A percentile compares a stretch with the other conserved stretches of the same genome.
Evolutionary conservation across 2,329 filamentous ascomycete genomes (phyloP).

Genomic region (Sarocladium strictum): DNA sequence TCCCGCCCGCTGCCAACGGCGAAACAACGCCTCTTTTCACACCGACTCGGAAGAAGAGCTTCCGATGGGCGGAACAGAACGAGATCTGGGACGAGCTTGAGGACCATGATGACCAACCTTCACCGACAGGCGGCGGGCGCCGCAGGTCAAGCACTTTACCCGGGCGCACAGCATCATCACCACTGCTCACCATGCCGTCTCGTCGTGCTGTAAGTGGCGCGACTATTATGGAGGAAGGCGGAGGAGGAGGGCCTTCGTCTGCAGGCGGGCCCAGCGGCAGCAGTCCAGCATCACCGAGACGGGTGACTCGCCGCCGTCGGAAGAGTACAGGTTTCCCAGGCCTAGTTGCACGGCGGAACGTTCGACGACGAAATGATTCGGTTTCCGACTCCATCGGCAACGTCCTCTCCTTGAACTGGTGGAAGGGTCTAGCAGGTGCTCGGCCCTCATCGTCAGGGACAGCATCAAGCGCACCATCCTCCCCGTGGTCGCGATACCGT

Average conservation of each 20-base stretch:
- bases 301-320: constrained; percentile 38
- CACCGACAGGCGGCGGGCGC: constrained; percentile 26
- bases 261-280: constrained; percentile 23
- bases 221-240: constrained; percentile 4
- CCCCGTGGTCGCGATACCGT: constrained; percentile 13
- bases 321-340: constrained; percentile 58
- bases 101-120: constrained; percentile 53
- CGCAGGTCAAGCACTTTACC: constrained; percentile 46
- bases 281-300: constrained; percentile 22
- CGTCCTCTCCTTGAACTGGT: constrained; percentile 53
- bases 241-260: constrained; percentile 9
- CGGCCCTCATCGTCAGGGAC: constrained; percentile 12
- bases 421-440: constrained; percentile 24
- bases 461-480: constrained; percentile 7
- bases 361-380: constrained; percentile 31
- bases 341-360: constrained; percentile 46
- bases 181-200: constrained; percentile 27
- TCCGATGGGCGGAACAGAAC: constrained; percentile 59
- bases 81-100: constrained; percentile 88
- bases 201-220: constrained; percentile 26
- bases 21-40: constrained; percentile 30
- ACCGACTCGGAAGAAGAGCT: constrained; percentile 41
- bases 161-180: constrained; percentile 31
- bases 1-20: constrained; percentile 29
- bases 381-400: constrained; percentile 46